Base-by-base conservation (phyloP, 306 rosid species). In the Malus fusca region DNA sequence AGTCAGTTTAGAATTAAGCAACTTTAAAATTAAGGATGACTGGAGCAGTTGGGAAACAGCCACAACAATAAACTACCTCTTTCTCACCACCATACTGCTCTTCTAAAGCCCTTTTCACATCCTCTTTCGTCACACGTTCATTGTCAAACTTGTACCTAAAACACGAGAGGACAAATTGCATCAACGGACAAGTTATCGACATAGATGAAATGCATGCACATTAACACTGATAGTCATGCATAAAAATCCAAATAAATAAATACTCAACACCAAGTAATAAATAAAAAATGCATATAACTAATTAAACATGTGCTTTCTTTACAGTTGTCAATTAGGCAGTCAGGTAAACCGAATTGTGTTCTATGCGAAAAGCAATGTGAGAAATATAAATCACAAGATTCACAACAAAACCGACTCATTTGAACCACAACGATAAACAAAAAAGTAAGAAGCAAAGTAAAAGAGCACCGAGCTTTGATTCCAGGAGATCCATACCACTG, bases 1-100 rank as follows among this genome's bases (percentile, higher is more conserved):
- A 25, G 64, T 78, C 64, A 75, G 75, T 66, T 63, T 18, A 69
- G 1, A 72, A 43, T 78, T 33, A 82, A 77, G 53, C 11, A 28
- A 46, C 15, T 21, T 51, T 6, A 79, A 62, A 42, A 35, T 30
- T 63, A 66, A 30, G 69, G 69, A 55, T 61, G 59, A n/a, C 35
- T 31, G 8, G 37, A 51, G 69, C 28, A 55, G 66, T 48, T 11
- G 72, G 52, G 65, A 2, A 37, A 70, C 35, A 8, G 25, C 35
- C n/a, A 1, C 40, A 40, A 77, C 68, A 58, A 52, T 25, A 6
- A 33, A 21, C 23, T 66, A 93, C 98, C 93, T 91, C 97, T 82
- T 93, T 97, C 84, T 93, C 98, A 28, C 98, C 93, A 80, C 98
- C 98, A 74, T 84, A 93, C 75, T 93, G 98, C 88, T 91, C 98